Evolutionary conservation across 495 filamentous ascomycete genomes (phyloP), one percentile per base, ranked within the genome.

Genomic region (Pseudoneurospora amorphoporcata): DNA sequence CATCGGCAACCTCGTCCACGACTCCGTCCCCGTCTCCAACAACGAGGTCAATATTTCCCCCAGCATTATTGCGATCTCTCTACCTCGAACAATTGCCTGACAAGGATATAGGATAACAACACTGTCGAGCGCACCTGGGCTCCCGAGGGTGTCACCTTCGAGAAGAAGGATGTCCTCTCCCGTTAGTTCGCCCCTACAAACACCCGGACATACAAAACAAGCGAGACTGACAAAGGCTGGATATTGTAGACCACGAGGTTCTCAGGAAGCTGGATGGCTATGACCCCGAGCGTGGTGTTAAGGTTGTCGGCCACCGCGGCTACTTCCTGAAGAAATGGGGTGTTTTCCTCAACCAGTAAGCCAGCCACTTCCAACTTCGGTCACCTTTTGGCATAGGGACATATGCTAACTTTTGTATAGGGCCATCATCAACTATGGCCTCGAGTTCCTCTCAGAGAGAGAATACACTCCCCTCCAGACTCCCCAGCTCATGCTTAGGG

Each of bases 1-100:
- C 0, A 91, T 99, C 76, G 95, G 95, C 61, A 99, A 99, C 79
- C 89, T 95, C 79, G 95, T 99, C 35, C 94, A 98, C 82, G 90
- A 93, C 32, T 91, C 90, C 2, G 95, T 98, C 14, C 95, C 94
- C n/a, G 81, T 97, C 69, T 93, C 90, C 82, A 87, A 95, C 78
- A 92, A 94, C 78, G 95, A 99, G 76, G 76, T 78, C 37, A 86
- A 91, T 90, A 78, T 58, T 65, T 0, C 53, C 53, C 29, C 53
- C 29, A 8, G 29, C 32, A 8, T 35, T 4, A 17, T 23, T 23
- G 23, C 53, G 7, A 37, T 35, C 12, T 35, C 53, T 65, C 12
- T 16, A 32, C 6, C 7, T 16, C 23, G 8, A 42, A 17, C 19
- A 17, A 35, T 10, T 14, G 69, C 10, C 76, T 78, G 39, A 78